These are phyloP conservation scores for Sporothrix pseudoabietina DNA, from an alignment of 2,329 filamentous ascomycete species.

Conservation along the genomic window DNA sequence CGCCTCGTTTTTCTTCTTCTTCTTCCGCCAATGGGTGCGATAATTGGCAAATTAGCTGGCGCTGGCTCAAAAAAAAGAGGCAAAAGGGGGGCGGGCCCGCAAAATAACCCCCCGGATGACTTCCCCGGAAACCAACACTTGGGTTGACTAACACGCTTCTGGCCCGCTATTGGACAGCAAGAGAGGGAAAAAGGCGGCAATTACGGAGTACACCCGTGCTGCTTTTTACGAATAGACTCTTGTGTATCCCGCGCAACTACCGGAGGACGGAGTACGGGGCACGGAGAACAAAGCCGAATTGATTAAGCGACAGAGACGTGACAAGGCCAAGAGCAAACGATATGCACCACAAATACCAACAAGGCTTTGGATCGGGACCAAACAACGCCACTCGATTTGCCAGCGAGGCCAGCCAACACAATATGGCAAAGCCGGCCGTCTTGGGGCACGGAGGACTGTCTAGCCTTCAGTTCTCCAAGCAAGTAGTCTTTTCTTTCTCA, in stretches of 20 bases:
- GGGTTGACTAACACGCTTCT: conserved; percentile 38
- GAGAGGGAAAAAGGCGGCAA: conserved; percentile 9
- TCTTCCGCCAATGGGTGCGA: neutral
- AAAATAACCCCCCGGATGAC: conserved; percentile 23
- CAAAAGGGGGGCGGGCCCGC: conserved; percentile 3
- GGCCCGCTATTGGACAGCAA: neutral
- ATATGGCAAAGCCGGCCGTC: neutral
- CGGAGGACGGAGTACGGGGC: neutral
- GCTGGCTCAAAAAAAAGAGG: neutral
- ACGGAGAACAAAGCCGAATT: neutral
- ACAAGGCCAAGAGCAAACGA: neutral
- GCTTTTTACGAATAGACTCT: neutral
- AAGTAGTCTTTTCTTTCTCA: neutral
- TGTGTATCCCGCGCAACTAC: neutral
- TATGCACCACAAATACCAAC: neutral
- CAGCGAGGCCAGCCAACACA: neutral
- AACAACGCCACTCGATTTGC: neutral
- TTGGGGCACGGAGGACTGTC: neutral
- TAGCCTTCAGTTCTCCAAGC: neutral
- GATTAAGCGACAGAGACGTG: neutral
- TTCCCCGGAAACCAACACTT: conserved; percentile 35
- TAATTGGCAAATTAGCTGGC: conserved; percentile 13
- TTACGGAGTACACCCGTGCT: neutral
- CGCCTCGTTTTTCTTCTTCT: neutral
- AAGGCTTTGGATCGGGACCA: neutral